Evolutionary conservation across 2,329 filamentous ascomycete species (phyloP), one percentile per base, ranked within the genome.

Genomic region (Hymenoscyphus repandus): DNA sequence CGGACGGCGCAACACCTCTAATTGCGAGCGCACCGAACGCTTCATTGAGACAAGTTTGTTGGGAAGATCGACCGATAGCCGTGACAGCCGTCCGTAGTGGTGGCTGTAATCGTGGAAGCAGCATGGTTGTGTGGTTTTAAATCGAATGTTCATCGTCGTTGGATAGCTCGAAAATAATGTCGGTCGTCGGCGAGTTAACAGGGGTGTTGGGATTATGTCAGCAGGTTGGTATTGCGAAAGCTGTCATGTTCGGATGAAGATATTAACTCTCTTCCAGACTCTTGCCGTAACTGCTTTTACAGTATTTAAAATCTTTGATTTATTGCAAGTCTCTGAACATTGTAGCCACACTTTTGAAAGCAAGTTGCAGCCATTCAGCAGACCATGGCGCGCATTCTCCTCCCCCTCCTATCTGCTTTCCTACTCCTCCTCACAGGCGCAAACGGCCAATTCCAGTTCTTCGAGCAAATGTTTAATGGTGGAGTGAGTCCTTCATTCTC

Each of bases 391-490:
- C 59, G 60, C 31, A 45, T 61, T 6, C 45, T 68, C 32, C 41
- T 68, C 34, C 51, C 62, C 37, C 41, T 77, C 40, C 58, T 82
- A 17, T 51, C 56, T 11, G 48, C 57, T 7, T 66, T 90, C 13
- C 72, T 87, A 45, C 68, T 90, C 27, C 65, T 88, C 52, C 71
- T 80, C 55, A 70, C 80, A 31, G 62, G 73, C 13, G 82, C 77
- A 3, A 73, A 78, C 51, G 89, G 89, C 10, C 92, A 97, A 71
- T 97, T 97, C 69, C 86, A 89, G 66, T 96, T 99, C 79, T 99
- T 97, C 72, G 91, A 96, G 68, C 90, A 97, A 64, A 96, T 97
- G 89, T 97, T 99, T 69, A 79, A 82, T 61, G 80, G 80, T 59
- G 75, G 36, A 76, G 53, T 78, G 82, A 58, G 37, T 46, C 10